A percentile compares a stretch with the other conserved stretches of the same genome.
Conservation (phyloP, 805 yeast species). For the Saccharomycopsis fermentans region DNA sequence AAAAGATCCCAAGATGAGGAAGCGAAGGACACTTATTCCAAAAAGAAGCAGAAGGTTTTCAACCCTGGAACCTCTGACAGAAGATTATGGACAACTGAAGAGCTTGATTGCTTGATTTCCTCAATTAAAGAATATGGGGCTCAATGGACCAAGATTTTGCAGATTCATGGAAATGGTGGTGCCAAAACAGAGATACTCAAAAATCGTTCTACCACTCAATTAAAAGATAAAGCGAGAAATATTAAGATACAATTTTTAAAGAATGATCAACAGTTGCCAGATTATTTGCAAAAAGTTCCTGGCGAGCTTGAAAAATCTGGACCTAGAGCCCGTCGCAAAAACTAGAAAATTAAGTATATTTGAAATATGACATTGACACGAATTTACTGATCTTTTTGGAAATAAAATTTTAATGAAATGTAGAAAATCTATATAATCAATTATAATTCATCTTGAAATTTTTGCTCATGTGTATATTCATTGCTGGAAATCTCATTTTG, state of each 20-base stretch:
- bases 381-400: too few relatives aligned
- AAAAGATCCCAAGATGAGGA: conserved; percentile 21
- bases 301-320: conserved; percentile 54
- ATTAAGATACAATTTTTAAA: conserved; percentile 84
- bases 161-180: conserved; percentile 92
- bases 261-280: conserved; percentile 67
- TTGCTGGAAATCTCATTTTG: background rate
- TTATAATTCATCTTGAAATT: background rate
- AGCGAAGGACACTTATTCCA: background rate
- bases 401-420: too few relatives aligned
- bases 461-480: background rate
- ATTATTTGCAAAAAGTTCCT: conserved; percentile 71
- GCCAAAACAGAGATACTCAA: conserved; percentile 71
- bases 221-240: conserved; percentile 93
- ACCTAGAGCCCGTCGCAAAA: background rate
- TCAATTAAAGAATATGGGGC: conserved; percentile 82
- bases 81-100: conserved; percentile 80
- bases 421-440: background rate
- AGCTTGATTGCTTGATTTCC: conserved; percentile 71
- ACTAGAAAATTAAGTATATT: background rate
- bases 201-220: conserved; percentile 81
- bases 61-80: conserved; percentile 28
- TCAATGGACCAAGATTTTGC: conserved; percentile 86
- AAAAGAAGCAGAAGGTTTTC: conserved; percentile 11
- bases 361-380: background rate